Base-by-base conservation (phyloP, 352 stramenopile species). In the Thraustochytrium sp. region DNA sequence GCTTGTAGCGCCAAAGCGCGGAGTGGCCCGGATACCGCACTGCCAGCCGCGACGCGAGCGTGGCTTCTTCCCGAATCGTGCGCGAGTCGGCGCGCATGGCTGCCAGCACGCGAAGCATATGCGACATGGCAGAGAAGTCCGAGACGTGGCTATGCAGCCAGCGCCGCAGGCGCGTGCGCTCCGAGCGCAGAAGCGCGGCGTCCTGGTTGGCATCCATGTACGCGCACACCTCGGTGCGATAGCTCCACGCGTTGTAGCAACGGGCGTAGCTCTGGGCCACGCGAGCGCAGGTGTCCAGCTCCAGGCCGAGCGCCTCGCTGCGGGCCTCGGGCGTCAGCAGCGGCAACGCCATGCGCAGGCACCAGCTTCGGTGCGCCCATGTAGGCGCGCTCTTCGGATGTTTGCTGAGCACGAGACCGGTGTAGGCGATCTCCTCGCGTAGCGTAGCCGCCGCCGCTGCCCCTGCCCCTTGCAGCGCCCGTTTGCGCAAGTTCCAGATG, bases 241-340 rank as follows among this genome's bases (percentile, higher is more conserved):
- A 29, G 59, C 59, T 72, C 59, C 59, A 72, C 23, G 59, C 59
- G 40, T 72, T 72, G 8, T 72, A 72, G 59, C 59, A 72, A 9
- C 59, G 29, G 8, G 29, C 21, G 26, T 72, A 72, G 13, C 26
- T 16, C 59, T 11, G 4, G 8, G 18, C 59, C 11, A 72, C 59
- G 40, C 59, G 59, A 9, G 23, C 26, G 40, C 59, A 72, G 21
- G 46, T 44, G 29, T 72, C 59, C 21, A 72, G 40, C 40, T 72
- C 59, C 51, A n/a, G 13, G n/a, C 16, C 0, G 8, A 31, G 51
- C 51, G 51, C 51, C n/a, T 4, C 2, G 2, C 11, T 26, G 0
- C 51, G 9, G 51, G 1, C 2, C 5, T 59, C 51, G 31, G 8
- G 51, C 26, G 21, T 59, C 26, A 59, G 21, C 26, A 26, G 21